These are phyloP conservation scores for Biscutella laevigata DNA, from an alignment of 441 rosid genomes.

Conservation along the genomic window DNA sequence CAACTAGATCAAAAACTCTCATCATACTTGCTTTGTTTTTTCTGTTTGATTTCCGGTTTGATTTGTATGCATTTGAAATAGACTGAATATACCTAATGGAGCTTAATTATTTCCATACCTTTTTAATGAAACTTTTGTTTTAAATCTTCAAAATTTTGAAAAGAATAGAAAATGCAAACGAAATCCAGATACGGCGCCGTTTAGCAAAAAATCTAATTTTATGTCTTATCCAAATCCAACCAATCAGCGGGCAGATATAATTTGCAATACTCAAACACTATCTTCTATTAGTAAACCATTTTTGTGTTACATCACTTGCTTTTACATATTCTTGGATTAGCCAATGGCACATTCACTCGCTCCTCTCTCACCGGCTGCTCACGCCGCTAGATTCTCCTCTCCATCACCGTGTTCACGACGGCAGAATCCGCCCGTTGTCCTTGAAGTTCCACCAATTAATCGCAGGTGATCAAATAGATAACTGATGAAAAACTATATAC, in stretches of 20 bases:
- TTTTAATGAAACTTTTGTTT: not conserved
- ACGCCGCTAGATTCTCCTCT: constrained; percentile 6
- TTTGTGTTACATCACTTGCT: constrained; percentile 7
- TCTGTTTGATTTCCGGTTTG: no score
- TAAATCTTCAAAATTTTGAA: not conserved
- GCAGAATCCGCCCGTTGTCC: constrained; percentile 18
- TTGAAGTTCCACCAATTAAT: constrained; percentile 16
- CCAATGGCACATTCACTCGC: constrained; percentile 43
- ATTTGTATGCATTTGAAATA: constrained; percentile 20
- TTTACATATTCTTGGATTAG: constrained; percentile 10
- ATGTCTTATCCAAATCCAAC: constrained; percentile 27
- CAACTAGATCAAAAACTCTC: constrained; percentile 21
- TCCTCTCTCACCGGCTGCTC: constrained; percentile 27
- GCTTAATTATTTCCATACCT: not conserved
- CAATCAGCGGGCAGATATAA: constrained; percentile 24
- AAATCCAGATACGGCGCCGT: no score
- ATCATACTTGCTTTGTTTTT: not conserved
- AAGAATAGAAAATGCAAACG: not conserved
- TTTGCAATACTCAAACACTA: constrained; percentile 16
- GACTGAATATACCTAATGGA: constrained; percentile 12
- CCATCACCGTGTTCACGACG: constrained; percentile 9
- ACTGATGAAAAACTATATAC: not conserved
- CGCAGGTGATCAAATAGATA: constrained; percentile 17
- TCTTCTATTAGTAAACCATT: constrained; percentile 19
- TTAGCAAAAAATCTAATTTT: not conserved